Percentiles rank a stretch among this genome's conserved stretches.
Evolutionary conservation across 75 land plant genomes (phyloP).

Genomic region (Adiantum capillusveneris): DNA sequence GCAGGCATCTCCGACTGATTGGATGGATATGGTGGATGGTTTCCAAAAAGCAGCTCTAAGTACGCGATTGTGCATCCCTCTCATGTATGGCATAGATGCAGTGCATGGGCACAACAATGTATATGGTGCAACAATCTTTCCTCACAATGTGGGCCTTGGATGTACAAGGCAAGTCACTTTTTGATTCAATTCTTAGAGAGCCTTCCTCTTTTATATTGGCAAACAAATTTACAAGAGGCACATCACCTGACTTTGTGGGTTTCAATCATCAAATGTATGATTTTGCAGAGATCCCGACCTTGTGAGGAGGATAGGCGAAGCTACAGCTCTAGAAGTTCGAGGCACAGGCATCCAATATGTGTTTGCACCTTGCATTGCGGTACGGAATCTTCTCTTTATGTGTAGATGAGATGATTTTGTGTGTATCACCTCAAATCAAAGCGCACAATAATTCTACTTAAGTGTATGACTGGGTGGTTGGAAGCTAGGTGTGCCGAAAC

Average conservation of each 20-base stretch:
- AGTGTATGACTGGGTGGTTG: too few relatives aligned
- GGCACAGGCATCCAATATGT: constrained; percentile 58
- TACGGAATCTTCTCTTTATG: constrained; percentile 6
- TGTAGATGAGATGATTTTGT: too few relatives aligned
- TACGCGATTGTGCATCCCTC: constrained; percentile 27
- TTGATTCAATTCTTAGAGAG: not conserved
- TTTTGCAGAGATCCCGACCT: constrained; percentile 34
- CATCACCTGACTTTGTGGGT: too few relatives aligned
- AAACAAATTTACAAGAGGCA: too few relatives aligned
- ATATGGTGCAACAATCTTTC: constrained; percentile 31
- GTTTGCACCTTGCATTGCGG: constrained; percentile 68
- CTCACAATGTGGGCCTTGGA: constrained; percentile 33
- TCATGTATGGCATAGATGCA: constrained; percentile 32
- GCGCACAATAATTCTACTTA: too few relatives aligned
- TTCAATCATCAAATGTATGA: too few relatives aligned
- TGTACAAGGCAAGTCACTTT: constrained; percentile 15
- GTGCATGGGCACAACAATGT: constrained; percentile 38
- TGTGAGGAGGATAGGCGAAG: constrained; percentile 31
- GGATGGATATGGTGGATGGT: constrained; percentile 29
- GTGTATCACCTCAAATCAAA: too few relatives aligned
- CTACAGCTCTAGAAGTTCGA: constrained; percentile 43
- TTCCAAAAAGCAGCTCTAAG: constrained; percentile 26
- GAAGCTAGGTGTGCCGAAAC: constrained; percentile 64
- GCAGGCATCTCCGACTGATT: constrained; percentile 18
- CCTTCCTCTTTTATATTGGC: too few relatives aligned